Conservation (phyloP, 83 land plant species). For the Diphasiastrum complanatum region DNA sequence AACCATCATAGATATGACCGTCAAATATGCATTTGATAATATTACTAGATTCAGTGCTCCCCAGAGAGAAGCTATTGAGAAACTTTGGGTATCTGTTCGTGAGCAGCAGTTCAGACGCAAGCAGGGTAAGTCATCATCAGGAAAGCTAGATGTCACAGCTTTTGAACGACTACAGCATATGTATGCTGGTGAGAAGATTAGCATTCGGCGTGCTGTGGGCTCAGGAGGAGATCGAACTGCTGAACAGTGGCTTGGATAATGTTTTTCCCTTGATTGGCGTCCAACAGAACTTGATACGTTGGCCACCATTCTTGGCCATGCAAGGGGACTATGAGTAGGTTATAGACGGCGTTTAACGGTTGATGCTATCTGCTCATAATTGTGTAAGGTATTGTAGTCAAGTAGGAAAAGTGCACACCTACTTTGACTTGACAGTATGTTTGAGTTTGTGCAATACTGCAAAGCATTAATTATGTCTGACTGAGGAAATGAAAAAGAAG, state of each 20-base stretch:
- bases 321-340: no score
- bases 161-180: constrained; percentile 74
- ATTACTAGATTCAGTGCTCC: constrained; percentile 43
- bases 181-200: constrained; percentile 73
- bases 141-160: constrained; percentile 87
- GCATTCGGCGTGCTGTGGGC: constrained; percentile 90
- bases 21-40: constrained; percentile 80
- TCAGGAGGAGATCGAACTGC: constrained; percentile 66
- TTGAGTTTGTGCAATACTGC: no score
- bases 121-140: constrained; percentile 80
- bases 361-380: no score
- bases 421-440: no score
- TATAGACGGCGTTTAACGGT: no score
- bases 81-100: constrained; percentile 68
- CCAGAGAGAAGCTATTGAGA: constrained; percentile 76
- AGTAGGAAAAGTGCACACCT: no score
- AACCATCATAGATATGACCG: constrained; percentile 85
- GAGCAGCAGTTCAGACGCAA: constrained; percentile 80
- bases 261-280: no score
- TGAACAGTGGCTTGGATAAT: constrained; percentile 81
- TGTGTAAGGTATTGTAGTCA: no score
- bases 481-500: no score
- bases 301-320: no score
- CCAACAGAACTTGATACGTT: no score
- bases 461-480: no score